Conservation (phyloP, 2,329 filamentous ascomycete genomes). For the Dendrostoma leiphaemia region DNA sequence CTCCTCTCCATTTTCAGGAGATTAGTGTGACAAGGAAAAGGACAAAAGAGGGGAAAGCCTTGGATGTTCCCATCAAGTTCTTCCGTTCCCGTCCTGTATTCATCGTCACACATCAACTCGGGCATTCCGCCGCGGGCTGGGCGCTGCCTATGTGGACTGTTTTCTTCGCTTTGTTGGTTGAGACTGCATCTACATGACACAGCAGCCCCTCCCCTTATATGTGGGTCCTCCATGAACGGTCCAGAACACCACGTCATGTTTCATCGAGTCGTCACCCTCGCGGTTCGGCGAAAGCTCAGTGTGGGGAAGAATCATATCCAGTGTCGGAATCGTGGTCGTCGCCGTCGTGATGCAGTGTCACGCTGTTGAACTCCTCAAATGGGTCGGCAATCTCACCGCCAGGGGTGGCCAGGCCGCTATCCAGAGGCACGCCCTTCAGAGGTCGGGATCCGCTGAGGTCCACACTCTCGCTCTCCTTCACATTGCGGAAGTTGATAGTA, state of each 20-base stretch:
- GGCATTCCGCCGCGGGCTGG: not conserved
- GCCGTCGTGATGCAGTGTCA: conserved; percentile 94
- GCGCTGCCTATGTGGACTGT: not conserved
- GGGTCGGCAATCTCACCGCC: conserved; percentile 78
- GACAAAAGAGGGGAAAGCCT: not conserved
- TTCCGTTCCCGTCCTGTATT: not conserved
- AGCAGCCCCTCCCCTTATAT: not conserved
- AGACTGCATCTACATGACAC: not conserved
- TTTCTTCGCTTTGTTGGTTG: not conserved
- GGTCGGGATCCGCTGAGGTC: conserved; percentile 68
- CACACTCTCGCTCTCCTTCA: conserved; percentile 95
- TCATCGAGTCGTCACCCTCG: not conserved
- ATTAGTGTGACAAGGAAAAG: conserved; percentile 11
- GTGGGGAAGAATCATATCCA: conserved; percentile 22
- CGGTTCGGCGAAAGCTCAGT: not conserved
- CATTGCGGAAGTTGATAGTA: conserved; percentile 95
- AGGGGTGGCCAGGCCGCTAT: conserved; percentile 82
- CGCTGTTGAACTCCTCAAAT: conserved; percentile 98
- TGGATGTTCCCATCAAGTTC: not conserved
- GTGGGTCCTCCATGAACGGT: not conserved
- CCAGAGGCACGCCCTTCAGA: conserved; percentile 78
- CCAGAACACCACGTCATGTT: not conserved
- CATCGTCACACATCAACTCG: not conserved
- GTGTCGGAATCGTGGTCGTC: conserved; percentile 59
- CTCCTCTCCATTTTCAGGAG: not conserved